Percentiles rank a stretch among this genome's conserved stretches.
Conservation (phyloP, 805 yeast species). For the Ogataea siamensis region DNA sequence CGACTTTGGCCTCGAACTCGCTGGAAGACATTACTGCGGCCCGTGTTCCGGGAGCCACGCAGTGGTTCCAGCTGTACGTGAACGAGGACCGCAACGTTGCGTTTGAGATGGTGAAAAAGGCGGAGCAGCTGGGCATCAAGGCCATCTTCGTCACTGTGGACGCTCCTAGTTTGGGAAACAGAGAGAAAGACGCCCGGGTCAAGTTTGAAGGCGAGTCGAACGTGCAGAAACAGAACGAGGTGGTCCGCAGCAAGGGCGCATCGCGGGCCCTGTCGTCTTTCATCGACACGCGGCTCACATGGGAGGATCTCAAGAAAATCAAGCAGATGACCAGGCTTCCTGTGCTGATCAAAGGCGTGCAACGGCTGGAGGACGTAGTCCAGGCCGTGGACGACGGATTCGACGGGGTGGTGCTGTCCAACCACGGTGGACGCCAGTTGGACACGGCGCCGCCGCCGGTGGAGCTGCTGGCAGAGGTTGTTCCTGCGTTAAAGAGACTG, state of each 20-base stretch:
- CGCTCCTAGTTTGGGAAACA: slow-evolving; percentile 87
- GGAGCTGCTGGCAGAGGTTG: slow-evolving; percentile 69
- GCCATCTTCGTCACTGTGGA: slow-evolving; percentile 89
- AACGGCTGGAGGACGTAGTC: slow-evolving; percentile 74
- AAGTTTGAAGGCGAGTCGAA: slow-evolving; percentile 43
- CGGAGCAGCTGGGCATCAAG: slow-evolving; percentile 70
- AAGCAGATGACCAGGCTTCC: slow-evolving; percentile 59
- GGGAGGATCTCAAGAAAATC: slow-evolving; percentile 65
- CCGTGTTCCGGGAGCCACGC: slow-evolving; percentile 62
- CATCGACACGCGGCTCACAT: slow-evolving; percentile 65
- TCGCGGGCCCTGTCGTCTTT: slow-evolving; percentile 84
- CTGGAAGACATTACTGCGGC: slow-evolving; percentile 81
- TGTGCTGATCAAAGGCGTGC: slow-evolving; percentile 78
- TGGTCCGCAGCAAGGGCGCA: slow-evolving; percentile 78
- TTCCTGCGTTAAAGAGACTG: slow-evolving; percentile 46
- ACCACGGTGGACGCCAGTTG: slow-evolving; percentile 88
- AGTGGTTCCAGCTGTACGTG: slow-evolving; percentile 89
- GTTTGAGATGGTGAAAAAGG: slow-evolving; percentile 60
- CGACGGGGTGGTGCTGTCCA: slow-evolving; percentile 78
- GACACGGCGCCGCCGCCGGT: slow-evolving; percentile 81
- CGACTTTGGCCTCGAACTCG: slow-evolving; percentile 86
- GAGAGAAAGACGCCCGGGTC: slow-evolving; percentile 59
- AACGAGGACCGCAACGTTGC: slow-evolving; percentile 72
- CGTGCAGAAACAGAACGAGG: slow-evolving; percentile 40
- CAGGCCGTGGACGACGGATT: slow-evolving; percentile 69